A percentile compares a stretch with the other conserved stretches of the same genome.
phyloP scores from a whole-genome alignment of 768 basidiomycete species.

The Plicaturopsis crispa region DNA sequence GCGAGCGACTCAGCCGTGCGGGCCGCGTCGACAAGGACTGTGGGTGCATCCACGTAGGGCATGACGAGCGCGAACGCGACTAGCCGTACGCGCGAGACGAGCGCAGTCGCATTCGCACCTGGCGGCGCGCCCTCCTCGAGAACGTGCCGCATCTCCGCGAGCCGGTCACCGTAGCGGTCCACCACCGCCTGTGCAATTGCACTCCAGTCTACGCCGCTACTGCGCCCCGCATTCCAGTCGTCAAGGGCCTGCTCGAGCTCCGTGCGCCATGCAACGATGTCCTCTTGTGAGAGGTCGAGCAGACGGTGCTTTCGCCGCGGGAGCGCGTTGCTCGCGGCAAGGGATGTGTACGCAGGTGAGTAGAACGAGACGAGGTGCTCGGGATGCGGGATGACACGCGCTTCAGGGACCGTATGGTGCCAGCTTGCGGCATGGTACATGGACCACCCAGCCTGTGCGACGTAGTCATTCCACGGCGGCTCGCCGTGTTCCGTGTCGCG shows the following conservation, averaged over 20 bases:
- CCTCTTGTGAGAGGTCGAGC: conserved; percentile 13
- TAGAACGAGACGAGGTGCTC: conserved; percentile 21
- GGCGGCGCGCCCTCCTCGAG: conserved; percentile 2
- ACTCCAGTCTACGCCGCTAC: conserved; percentile 21
- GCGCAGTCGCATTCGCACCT: not conserved
- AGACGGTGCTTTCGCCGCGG: conserved; percentile 13
- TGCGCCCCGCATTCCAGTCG: conserved; percentile 1
- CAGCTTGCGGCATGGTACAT: not conserved
- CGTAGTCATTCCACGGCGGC: not conserved
- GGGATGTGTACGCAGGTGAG: not conserved
- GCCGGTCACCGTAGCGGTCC: conserved; percentile 16
- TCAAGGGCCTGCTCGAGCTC: not conserved
- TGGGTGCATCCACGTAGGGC: not conserved
- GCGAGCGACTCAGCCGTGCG: not conserved
- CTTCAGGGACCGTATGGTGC: conserved; percentile 4
- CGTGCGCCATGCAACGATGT: conserved; percentile 4
- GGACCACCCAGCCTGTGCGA: not conserved
- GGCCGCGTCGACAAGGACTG: not conserved
- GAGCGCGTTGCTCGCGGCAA: not conserved
- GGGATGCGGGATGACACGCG: conserved; percentile 17
- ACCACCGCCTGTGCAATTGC: conserved; percentile 16
- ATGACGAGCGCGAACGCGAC: not conserved
- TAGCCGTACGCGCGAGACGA: not conserved
- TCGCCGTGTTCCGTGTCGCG: not conserved
- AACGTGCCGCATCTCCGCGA: conserved; percentile 13